Percentiles rank a stretch among this genome's conserved stretches.
These are phyloP conservation scores for Incumbomyces delicatus DNA, from an alignment of 2,329 filamentous ascomycete genomes.

Conservation along the genomic window DNA sequence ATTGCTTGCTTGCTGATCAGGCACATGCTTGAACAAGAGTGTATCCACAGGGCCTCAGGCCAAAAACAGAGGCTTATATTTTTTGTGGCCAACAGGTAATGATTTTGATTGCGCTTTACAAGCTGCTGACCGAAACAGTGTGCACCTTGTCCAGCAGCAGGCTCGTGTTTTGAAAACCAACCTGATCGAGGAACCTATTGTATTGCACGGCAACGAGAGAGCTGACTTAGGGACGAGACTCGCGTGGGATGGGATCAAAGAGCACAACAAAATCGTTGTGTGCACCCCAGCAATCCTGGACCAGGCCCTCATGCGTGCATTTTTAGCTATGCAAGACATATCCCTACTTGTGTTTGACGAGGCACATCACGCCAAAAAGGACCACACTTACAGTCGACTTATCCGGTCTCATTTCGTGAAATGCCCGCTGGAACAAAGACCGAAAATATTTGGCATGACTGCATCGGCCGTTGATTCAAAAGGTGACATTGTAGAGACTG, in stretches of 20 bases:
- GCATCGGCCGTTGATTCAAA: constrained; percentile 87
- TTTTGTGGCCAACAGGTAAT: constrained; percentile 52
- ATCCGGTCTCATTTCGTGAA: constrained; percentile 75
- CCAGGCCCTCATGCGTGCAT: constrained; percentile 67
- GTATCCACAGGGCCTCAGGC: constrained; percentile 56
- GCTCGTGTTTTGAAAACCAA: constrained; percentile 72
- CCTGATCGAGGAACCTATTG: constrained; percentile 62
- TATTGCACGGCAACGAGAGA: constrained; percentile 63
- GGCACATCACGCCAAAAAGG: constrained; percentile 90
- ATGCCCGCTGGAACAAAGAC: constrained; percentile 40
- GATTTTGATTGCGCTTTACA: not conserved
- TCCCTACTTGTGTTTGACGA: constrained; percentile 93
- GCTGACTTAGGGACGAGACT: constrained; percentile 51
- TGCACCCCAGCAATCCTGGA: constrained; percentile 84
- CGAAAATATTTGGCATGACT: constrained; percentile 90
- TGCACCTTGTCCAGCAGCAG: constrained; percentile 85
- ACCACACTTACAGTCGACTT: constrained; percentile 79
- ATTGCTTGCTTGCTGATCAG: constrained; percentile 80
- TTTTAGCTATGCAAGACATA: constrained; percentile 70
- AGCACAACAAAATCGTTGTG: constrained; percentile 70
- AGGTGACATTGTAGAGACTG: constrained; percentile 60
- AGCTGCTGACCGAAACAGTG: constrained; percentile 40
- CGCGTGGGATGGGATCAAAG: constrained; percentile 50
- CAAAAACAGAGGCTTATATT: constrained; percentile 61
- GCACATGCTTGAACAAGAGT: constrained; percentile 65